Evolutionary conservation across 129 eudicot genomes (phyloP).

Genomic region (Calendula officinalis): DNA sequence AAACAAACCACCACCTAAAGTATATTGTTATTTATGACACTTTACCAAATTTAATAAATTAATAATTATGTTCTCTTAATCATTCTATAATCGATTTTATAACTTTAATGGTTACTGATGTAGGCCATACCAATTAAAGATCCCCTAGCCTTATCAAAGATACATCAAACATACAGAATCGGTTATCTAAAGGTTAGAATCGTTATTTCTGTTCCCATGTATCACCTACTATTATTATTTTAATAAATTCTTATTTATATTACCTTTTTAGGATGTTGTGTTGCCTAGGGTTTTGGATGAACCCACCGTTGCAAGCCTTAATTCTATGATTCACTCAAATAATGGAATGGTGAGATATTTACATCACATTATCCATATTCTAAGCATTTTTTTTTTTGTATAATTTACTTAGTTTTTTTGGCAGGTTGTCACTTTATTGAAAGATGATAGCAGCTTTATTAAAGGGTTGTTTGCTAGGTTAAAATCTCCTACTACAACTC

Average conservation of each 20-base stretch:
- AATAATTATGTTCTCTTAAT: neutral
- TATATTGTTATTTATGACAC: too few relatives aligned
- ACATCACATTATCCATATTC: neutral
- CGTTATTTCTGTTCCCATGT: neutral
- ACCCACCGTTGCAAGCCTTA: slow-evolving; percentile 62
- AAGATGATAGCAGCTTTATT: slow-evolving; percentile 74
- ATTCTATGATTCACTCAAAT: slow-evolving; percentile 81
- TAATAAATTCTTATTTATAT: slow-evolving; percentile 11
- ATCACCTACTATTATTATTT: neutral
- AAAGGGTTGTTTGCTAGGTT: slow-evolving; percentile 76
- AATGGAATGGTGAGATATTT: slow-evolving; percentile 67
- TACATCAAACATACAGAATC: slow-evolving; percentile 89
- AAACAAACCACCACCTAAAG: too few relatives aligned
- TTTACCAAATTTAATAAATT: too few relatives aligned
- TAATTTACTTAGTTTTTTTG: slow-evolving; percentile 18
- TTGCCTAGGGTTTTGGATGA: slow-evolving; percentile 83
- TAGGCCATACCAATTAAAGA: slow-evolving; percentile 96
- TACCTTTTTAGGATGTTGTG: slow-evolving; percentile 63
- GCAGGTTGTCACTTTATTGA: slow-evolving; percentile 82
- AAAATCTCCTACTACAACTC: slow-evolving; percentile 58
- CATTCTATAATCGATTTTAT: neutral
- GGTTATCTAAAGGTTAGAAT: slow-evolving; percentile 72
- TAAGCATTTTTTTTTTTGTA: slow-evolving; percentile 1
- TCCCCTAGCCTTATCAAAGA: slow-evolving; percentile 71
- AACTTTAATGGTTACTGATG: slow-evolving; percentile 9